Conservation (phyloP, 768 basidiomycete genomes). For the Amylocystis lapponica region DNA sequence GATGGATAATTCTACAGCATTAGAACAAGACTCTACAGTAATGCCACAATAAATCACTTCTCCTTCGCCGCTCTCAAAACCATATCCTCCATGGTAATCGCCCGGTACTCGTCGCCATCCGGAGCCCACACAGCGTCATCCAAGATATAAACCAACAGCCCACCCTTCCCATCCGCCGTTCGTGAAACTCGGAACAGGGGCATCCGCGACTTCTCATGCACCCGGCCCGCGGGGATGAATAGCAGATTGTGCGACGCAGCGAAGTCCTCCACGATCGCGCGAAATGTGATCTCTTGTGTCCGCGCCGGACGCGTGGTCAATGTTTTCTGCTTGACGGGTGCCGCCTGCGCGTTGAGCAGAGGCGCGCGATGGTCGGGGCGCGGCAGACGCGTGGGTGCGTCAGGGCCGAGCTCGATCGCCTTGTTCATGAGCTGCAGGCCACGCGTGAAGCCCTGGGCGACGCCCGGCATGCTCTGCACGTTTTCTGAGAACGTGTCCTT, state of each 20-base stretch:
- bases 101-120: constrained; percentile 60
- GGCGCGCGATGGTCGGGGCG: constrained; percentile 56
- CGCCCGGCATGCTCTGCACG: constrained; percentile 57
- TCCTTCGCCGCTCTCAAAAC: constrained; percentile 49
- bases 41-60: neutral
- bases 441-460: constrained; percentile 77
- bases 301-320: constrained; percentile 41
- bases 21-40: neutral
- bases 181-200: constrained; percentile 81
- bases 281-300: constrained; percentile 85
- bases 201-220: constrained; percentile 82
- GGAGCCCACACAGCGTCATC: constrained; percentile 94
- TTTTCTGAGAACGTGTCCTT: constrained; percentile 69
- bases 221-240: constrained; percentile 83
- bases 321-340: constrained; percentile 28
- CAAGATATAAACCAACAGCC: constrained; percentile 80
- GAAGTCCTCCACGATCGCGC: constrained; percentile 87
- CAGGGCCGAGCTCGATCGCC: constrained; percentile 80
- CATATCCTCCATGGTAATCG: constrained; percentile 87
- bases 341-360: constrained; percentile 19
- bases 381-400: constrained; percentile 60
- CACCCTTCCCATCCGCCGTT: constrained; percentile 78
- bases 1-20: neutral
- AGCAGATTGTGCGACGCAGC: constrained; percentile 82
- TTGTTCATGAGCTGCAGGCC: constrained; percentile 93